Conservation (phyloP, 345 rosid genomes). For the Gossypium raimondii region DNA sequence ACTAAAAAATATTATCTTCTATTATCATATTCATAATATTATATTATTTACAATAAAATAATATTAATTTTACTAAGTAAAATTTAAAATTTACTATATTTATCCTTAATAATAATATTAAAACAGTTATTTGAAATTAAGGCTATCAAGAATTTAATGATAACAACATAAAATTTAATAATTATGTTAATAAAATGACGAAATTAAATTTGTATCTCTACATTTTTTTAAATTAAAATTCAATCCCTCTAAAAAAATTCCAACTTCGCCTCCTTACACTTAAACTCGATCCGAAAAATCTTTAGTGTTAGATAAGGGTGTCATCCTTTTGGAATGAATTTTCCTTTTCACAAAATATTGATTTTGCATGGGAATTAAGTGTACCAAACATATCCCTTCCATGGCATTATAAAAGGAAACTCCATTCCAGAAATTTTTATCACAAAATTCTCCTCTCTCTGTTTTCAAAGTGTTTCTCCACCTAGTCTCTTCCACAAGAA, state of each 20-base stretch:
- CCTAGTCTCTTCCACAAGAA: background rate
- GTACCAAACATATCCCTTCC: background rate
- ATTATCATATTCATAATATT: too few species aligned
- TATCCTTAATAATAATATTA: too few species aligned
- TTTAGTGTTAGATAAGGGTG: slow-evolving; percentile 28
- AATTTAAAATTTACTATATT: too few species aligned
- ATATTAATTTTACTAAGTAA: too few species aligned
- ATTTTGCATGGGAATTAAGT: background rate
- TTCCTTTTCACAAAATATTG: background rate
- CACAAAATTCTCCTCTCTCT: slow-evolving; percentile 10
- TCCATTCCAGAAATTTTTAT: background rate
- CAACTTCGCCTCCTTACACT: background rate
- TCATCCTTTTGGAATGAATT: slow-evolving; percentile 19
- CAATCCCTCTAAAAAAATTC: background rate
- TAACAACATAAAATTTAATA: too few species aligned
- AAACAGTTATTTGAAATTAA: too few species aligned
- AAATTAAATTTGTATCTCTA: too few species aligned
- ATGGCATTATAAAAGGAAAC: slow-evolving; percentile 11
- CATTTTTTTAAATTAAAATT: too few species aligned
- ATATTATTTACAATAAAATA: too few species aligned
- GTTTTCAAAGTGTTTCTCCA: slow-evolving; percentile 22
- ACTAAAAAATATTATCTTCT: too few species aligned
- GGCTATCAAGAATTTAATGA: too few species aligned
- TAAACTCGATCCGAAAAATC: slow-evolving; percentile 12
- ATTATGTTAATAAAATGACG: too few species aligned